Percentiles rank a stretch among this genome's conserved stretches.
phyloP scores from a whole-genome alignment of 2,329 filamentous ascomycete genomes.

The Stagonosporopsis chrysanthemi region DNA sequence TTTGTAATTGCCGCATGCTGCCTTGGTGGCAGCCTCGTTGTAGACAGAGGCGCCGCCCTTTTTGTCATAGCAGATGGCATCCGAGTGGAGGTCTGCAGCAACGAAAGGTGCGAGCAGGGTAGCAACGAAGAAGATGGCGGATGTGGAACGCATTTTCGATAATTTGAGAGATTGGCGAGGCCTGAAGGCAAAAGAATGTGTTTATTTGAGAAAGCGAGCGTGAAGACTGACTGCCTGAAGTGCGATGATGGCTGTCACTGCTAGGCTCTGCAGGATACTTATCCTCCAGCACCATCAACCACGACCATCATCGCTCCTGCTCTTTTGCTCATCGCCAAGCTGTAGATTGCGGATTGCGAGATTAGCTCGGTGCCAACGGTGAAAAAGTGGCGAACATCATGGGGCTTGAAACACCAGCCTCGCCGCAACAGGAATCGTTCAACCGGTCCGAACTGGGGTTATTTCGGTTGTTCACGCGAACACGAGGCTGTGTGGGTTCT shows the following conservation, averaged over 20 bases:
- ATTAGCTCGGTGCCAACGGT: conserved; percentile 14
- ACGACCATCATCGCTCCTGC: not conserved
- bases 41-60: conserved; percentile 30
- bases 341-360: not conserved
- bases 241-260: not conserved
- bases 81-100: conserved; percentile 30
- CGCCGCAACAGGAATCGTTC: conserved; percentile 9
- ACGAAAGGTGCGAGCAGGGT: conserved; percentile 24
- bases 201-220: not conserved
- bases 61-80: conserved; percentile 30
- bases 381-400: conserved; percentile 21
- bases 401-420: conserved; percentile 19
- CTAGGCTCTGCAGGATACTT: conserved; percentile 13
- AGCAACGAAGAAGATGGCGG: conserved; percentile 20
- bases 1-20: conserved; percentile 31
- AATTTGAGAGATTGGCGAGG: conserved; percentile 7
- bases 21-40: conserved; percentile 32
- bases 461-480: conserved; percentile 16
- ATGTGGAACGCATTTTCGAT: conserved; percentile 32
- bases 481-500: conserved; percentile 4
- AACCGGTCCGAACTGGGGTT: conserved; percentile 14
- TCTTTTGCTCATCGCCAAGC: conserved; percentile 6
- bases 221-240: not conserved
- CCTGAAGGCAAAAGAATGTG: not conserved
- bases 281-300: not conserved